Evolutionary conservation across 495 filamentous ascomycete species (phyloP).

Genomic region (Penicillium robsamsonii): DNA sequence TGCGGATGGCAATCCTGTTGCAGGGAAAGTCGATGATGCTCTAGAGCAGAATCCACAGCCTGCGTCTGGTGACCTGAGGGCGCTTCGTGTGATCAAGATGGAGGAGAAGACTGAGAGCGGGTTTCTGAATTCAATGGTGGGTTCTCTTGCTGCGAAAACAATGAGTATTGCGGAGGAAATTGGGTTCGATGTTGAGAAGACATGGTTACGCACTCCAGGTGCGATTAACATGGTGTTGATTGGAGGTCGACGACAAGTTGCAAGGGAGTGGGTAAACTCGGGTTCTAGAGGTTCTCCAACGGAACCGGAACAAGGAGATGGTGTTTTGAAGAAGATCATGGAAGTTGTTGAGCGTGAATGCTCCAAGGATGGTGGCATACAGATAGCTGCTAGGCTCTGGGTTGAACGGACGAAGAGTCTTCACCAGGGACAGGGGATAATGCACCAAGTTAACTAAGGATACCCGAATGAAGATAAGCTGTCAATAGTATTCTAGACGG

Average conservation of each 20-base stretch:
- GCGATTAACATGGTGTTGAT: conserved; percentile 82
- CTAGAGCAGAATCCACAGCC: conserved; percentile 28
- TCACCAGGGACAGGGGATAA: conserved; percentile 20
- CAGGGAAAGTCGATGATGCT: conserved; percentile 6
- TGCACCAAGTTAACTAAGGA: conserved; percentile 10
- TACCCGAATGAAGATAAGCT: conserved; percentile 1
- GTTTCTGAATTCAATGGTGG: conserved; percentile 59
- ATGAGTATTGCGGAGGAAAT: conserved; percentile 61
- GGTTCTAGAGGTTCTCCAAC: not conserved
- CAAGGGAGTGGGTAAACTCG: conserved; percentile 18
- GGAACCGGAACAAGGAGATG: not conserved
- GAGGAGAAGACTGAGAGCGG: conserved; percentile 36
- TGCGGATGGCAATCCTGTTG: not conserved
- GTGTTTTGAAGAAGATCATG: conserved; percentile 18
- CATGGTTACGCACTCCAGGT: conserved; percentile 82
- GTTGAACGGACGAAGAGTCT: conserved; percentile 43
- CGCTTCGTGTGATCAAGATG: conserved; percentile 37
- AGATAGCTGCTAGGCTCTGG: conserved; percentile 42
- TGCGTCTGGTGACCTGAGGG: conserved; percentile 43
- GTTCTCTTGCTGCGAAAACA: conserved; percentile 70
- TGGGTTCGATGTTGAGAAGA: conserved; percentile 74
- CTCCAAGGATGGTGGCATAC: conserved; percentile 35
- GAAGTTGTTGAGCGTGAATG: conserved; percentile 45
- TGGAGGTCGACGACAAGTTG: conserved; percentile 47
- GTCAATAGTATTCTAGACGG: conserved; percentile 14